A percentile compares a stretch with the other conserved stretches of the same genome.
phyloP scores from a whole-genome alignment of 495 filamentous ascomycete genomes.

The Daldinia grandis region DNA sequence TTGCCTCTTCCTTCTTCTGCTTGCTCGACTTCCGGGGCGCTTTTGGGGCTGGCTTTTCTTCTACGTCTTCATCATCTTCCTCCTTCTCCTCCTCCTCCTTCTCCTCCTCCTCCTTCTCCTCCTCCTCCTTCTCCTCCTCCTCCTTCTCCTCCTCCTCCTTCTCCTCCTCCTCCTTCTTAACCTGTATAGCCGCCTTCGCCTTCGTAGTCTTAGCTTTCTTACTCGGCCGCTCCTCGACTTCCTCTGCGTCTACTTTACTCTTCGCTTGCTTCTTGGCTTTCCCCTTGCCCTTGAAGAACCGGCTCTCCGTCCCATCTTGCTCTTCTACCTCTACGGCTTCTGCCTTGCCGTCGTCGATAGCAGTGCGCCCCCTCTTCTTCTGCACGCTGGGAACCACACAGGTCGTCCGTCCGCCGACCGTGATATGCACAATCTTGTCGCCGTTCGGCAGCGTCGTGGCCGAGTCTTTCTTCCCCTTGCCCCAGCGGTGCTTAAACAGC shows the following conservation, averaged over 20 bases:
- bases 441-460: conserved; percentile 76
- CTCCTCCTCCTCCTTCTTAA: conserved; percentile 22
- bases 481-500: conserved; percentile 92
- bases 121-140: conserved; percentile 15
- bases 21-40: conserved; percentile 13
- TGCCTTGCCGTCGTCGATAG: conserved; percentile 47
- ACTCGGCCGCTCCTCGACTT: conserved; percentile 22
- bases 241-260: conserved; percentile 21
- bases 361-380: conserved; percentile 68
- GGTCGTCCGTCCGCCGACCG: conserved; percentile 87
- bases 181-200: conserved; percentile 23
- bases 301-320: conserved; percentile 41
- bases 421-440: conserved; percentile 81
- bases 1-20: conserved; percentile 9
- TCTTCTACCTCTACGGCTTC: conserved; percentile 35
- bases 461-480: conserved; percentile 83
- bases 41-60: conserved; percentile 15
- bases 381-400: conserved; percentile 85
- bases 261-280: conserved; percentile 4
- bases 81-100: conserved; percentile 1
- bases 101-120: conserved; percentile 22
- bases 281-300: conserved; percentile 36
- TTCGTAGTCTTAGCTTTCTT: conserved; percentile 43
- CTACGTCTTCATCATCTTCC: background rate
- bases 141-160: background rate